Evolutionary conservation across 208 protist species (phyloP).

Genomic region (Wallacemonas collosoma): DNA sequence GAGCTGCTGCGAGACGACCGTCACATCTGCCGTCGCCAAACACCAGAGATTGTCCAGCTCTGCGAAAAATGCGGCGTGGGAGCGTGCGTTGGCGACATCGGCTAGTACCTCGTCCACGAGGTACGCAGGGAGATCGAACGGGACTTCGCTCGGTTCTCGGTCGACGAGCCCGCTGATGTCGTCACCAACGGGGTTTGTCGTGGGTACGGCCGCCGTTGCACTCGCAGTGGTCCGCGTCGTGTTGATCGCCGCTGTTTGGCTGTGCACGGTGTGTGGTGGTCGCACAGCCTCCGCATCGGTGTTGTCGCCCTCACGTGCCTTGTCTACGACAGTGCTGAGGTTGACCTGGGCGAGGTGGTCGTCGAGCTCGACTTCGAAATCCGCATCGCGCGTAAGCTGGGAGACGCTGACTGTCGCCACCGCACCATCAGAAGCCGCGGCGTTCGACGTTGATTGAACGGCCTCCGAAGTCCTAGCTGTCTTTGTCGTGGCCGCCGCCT

Average conservation of each 20-base stretch:
- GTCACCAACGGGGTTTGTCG: not conserved
- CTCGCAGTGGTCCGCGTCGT: not conserved
- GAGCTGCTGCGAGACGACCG: constrained; percentile 30
- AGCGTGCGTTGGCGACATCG: constrained; percentile 33
- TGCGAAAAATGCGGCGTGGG: constrained; percentile 69
- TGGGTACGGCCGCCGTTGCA: not conserved
- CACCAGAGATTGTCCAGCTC: constrained; percentile 73
- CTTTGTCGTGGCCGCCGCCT: not conserved
- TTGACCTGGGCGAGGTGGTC: constrained; percentile 7
- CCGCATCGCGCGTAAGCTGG: constrained; percentile 5
- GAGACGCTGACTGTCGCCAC: not conserved
- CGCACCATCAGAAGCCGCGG: no score
- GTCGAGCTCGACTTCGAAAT: constrained; percentile 16
- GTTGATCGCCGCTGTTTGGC: not conserved
- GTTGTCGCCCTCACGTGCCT: no score
- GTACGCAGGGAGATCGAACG: constrained; percentile 34
- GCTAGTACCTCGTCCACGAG: constrained; percentile 35
- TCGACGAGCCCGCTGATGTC: constrained; percentile 49
- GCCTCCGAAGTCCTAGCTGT: not conserved
- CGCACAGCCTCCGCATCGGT: no score
- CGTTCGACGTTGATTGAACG: no score
- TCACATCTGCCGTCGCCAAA: constrained; percentile 55
- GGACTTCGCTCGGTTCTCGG: constrained; percentile 30
- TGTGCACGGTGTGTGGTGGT: not conserved
- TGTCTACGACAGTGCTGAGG: not conserved